These are phyloP conservation scores for Fusarium redolens DNA, from an alignment of 2,329 filamentous ascomycete species.

Conservation along the genomic window DNA sequence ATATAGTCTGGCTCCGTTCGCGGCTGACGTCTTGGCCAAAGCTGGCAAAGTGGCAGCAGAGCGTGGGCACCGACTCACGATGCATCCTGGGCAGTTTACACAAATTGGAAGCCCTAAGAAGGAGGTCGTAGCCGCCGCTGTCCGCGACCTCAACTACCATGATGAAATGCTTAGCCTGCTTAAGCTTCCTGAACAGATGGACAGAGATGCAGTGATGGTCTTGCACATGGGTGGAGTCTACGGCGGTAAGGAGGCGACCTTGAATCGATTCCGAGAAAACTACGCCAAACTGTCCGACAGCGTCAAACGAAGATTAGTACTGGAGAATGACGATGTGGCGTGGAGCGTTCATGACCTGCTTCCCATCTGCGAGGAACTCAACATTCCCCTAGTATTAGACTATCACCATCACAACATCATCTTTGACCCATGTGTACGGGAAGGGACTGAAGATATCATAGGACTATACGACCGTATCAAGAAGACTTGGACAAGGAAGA, in stretches of 20 bases:
- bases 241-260: conserved; percentile 83
- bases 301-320: conserved; percentile 82
- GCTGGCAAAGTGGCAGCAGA: conserved; percentile 81
- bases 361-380: conserved; percentile 91
- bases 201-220: conserved; percentile 93
- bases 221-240: conserved; percentile 93
- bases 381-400: conserved; percentile 91
- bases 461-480: conserved; percentile 79
- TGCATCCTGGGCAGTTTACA: conserved; percentile 92
- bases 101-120: conserved; percentile 86
- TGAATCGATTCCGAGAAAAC: conserved; percentile 81
- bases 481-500: conserved; percentile 85
- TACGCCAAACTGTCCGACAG: conserved; percentile 74
- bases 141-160: conserved; percentile 89
- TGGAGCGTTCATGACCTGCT: conserved; percentile 94
- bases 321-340: conserved; percentile 94
- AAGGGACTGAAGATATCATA: conserved; percentile 86
- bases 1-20: conserved; percentile 86
- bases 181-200: conserved; percentile 78
- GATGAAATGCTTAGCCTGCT: conserved; percentile 84
- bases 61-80: conserved; percentile 85
- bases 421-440: conserved; percentile 79
- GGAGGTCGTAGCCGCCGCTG: conserved; percentile 79
- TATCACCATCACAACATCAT: conserved; percentile 97
- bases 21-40: conserved; percentile 80